These are phyloP conservation scores for Cryphonectria parasitica DNA, from an alignment of 2,329 filamentous ascomycete genomes.

Conservation along the genomic window DNA sequence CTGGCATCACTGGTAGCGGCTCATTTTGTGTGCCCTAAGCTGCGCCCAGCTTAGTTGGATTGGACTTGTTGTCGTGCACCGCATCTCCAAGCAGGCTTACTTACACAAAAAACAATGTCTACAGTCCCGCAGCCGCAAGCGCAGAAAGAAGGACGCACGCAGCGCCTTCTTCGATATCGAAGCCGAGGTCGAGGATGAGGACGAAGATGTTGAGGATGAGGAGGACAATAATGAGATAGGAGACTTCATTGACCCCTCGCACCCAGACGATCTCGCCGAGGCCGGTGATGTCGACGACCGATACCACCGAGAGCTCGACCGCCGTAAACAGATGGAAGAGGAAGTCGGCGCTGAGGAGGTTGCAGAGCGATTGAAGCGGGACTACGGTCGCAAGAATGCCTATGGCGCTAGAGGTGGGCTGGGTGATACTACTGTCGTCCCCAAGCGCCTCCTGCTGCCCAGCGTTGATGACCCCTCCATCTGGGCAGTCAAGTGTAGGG, in stretches of 20 bases:
- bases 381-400: constrained; percentile 77
- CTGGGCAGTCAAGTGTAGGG: constrained; percentile 90
- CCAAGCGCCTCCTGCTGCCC: constrained; percentile 84
- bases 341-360: constrained; percentile 94
- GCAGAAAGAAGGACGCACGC: constrained; percentile 69
- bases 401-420: constrained; percentile 49
- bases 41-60: background rate
- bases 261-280: constrained; percentile 87
- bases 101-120: background rate
- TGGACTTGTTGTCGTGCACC: background rate
- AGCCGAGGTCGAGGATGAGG: constrained; percentile 96
- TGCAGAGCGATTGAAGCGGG: constrained; percentile 81
- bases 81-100: background rate
- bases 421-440: constrained; percentile 75
- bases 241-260: constrained; percentile 84
- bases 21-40: background rate
- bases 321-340: constrained; percentile 82
- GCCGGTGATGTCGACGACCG: constrained; percentile 81
- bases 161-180: constrained; percentile 96
- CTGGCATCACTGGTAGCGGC: background rate
- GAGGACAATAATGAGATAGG: constrained; percentile 84
- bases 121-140: constrained; percentile 75
- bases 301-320: constrained; percentile 91
- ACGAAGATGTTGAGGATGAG: constrained; percentile 85
- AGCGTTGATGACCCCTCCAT: constrained; percentile 96